Conservation (phyloP, 2,329 filamentous ascomycete species). For the Amesomyces nigricolor region DNA sequence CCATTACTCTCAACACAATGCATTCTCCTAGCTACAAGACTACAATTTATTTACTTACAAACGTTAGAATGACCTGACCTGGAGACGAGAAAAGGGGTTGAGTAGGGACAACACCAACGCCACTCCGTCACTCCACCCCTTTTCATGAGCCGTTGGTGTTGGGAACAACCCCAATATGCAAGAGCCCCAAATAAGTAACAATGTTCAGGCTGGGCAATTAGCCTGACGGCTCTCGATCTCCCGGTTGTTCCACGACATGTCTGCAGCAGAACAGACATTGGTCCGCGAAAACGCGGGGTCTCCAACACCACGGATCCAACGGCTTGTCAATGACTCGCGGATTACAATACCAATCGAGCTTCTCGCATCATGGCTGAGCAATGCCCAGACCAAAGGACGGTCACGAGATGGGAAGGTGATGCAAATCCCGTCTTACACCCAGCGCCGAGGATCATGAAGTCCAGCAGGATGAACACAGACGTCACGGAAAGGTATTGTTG, state of each 20-base stretch:
- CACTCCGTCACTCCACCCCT: background rate
- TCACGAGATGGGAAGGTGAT: background rate
- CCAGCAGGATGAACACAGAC: no score
- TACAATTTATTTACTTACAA: no score
- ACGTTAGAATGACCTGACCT: no score
- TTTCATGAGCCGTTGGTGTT: no score
- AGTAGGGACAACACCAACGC: background rate
- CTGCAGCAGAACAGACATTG: background rate
- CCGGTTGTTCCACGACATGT: slow-evolving; percentile 16
- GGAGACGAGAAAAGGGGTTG: background rate
- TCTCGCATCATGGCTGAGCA: no score
- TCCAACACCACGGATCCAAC: no score
- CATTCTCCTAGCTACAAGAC: no score
- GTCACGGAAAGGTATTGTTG: no score
- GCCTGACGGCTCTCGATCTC: background rate
- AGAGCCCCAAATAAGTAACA: background rate
- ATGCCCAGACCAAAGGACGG: no score
- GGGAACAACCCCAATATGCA: background rate
- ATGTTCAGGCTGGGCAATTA: background rate
- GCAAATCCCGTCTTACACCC: background rate
- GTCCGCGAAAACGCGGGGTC: slow-evolving; percentile 2
- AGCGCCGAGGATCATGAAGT: background rate
- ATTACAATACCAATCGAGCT: no score
- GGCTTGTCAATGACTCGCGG: no score
- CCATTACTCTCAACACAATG: no score